phyloP scores from a whole-genome alignment of 2,329 filamentous ascomycete species.

The Fusarium heterosporum region DNA sequence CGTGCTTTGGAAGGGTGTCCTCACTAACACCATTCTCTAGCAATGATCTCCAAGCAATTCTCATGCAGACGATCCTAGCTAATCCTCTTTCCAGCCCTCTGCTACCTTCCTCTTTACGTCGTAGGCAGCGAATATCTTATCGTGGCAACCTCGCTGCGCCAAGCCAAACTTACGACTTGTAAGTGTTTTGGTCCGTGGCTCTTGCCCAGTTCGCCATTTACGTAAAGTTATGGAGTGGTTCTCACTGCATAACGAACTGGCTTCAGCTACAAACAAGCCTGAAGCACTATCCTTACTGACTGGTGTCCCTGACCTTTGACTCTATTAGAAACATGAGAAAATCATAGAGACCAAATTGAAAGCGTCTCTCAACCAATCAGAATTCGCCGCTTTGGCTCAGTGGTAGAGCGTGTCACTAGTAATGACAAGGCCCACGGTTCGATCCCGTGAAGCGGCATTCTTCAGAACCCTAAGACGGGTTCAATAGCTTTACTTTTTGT shows the following conservation, averaged over 20 bases:
- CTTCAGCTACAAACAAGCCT: not conserved
- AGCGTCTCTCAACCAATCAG: not conserved
- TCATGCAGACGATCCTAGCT: constrained; percentile 1
- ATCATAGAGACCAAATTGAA: not conserved
- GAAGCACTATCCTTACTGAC: not conserved
- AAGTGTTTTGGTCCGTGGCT: not conserved
- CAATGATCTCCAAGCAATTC: constrained; percentile 1
- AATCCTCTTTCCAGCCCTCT: not conserved
- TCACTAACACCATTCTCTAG: constrained; percentile 3
- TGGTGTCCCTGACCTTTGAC: not conserved
- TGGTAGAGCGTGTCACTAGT: constrained; percentile 2
- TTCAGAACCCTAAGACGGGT: constrained; percentile 43
- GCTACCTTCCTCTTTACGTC: constrained; percentile 19
- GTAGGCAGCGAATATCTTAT: not conserved
- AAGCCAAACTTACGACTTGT: not conserved
- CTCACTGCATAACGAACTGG: not conserved
- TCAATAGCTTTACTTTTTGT: not conserved
- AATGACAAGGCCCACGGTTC: constrained; percentile 51
- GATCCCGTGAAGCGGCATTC: constrained; percentile 30
- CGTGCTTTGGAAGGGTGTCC: constrained; percentile 2
- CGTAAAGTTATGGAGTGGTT: too few relatives aligned
- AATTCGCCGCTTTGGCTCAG: not conserved
- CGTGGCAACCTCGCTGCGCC: not conserved
- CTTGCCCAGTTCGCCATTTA: not conserved
- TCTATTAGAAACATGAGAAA: not conserved